Conservation (phyloP, 306 rosid species). For the Hippophae gyantsensis region DNA sequence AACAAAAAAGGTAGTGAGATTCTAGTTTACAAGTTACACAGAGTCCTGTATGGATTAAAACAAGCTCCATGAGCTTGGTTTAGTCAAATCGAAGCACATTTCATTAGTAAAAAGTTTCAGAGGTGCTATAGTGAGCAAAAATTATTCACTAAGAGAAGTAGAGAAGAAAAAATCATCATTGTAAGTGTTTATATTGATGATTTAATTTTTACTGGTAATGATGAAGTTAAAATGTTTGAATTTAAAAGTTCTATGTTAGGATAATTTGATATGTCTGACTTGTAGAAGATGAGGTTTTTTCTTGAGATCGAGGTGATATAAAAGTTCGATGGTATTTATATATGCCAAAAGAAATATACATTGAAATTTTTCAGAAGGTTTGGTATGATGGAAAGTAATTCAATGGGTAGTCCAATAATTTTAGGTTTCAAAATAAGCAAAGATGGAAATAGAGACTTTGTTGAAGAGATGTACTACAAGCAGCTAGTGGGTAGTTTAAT, state of each 20-base stretch:
- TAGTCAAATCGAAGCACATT: constrained; percentile 8
- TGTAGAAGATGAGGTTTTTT: background rate
- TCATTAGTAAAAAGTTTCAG: background rate
- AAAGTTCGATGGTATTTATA: background rate
- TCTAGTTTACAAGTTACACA: constrained; percentile 12
- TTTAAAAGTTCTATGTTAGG: constrained; percentile 4
- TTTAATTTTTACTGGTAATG: constrained; percentile 10
- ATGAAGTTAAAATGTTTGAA: constrained; percentile 7
- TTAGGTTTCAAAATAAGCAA: background rate
- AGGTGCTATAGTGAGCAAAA: background rate
- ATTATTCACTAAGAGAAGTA: background rate
- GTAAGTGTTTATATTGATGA: constrained; percentile 17
- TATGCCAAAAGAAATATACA: background rate
- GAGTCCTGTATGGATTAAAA: constrained; percentile 1
- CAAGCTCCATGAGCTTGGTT: constrained; percentile 12
- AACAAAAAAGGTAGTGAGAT: constrained; percentile 6
- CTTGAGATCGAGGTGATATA: constrained; percentile 8
- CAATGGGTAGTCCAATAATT: background rate
- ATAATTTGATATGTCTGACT: constrained; percentile 10
- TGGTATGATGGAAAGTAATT: background rate
- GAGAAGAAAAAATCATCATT: constrained; percentile 5
- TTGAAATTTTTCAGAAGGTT: background rate
- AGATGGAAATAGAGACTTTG: background rate
- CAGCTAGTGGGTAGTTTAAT: background rate
- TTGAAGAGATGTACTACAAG: background rate